Evolutionary conservation across 2,329 filamentous ascomycete genomes (phyloP).

Genomic region (Leptographium lundbergii): DNA sequence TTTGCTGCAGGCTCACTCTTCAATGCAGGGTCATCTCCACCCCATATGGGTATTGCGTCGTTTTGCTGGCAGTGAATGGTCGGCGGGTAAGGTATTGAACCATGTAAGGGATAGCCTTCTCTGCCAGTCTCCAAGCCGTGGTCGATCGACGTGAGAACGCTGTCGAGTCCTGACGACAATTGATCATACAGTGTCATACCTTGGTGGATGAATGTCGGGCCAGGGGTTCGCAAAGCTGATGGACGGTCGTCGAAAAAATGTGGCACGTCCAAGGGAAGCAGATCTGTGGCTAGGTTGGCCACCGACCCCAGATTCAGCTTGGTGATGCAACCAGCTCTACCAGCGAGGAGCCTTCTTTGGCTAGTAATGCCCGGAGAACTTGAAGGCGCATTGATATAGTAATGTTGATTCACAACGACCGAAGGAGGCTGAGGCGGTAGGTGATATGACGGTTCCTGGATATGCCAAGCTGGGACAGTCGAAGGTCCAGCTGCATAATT

Average conservation of each 20-base stretch:
- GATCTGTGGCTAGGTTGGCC: conserved; percentile 28
- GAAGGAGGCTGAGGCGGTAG: conserved; percentile 17
- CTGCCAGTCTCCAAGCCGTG: conserved; percentile 32
- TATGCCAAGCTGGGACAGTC: neutral
- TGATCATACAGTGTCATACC: conserved; percentile 40
- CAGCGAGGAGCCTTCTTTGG: neutral
- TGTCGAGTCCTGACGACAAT: conserved; percentile 50
- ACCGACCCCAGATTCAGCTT: conserved; percentile 27
- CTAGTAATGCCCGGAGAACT: conserved; percentile 11
- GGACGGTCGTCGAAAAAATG: conserved; percentile 30
- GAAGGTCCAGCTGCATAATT: neutral
- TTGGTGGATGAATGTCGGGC: conserved; percentile 30
- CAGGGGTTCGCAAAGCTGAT: conserved; percentile 28
- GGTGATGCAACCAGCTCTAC: conserved; percentile 10
- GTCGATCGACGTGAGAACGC: conserved; percentile 62
- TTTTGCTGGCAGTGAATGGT: neutral
- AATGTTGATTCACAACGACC: conserved; percentile 40
- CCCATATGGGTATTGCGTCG: neutral
- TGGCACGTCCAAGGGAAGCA: conserved; percentile 23
- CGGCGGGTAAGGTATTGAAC: neutral
- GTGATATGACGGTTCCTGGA: neutral
- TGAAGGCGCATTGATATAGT: conserved; percentile 24
- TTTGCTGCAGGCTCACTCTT: conserved; percentile 23
- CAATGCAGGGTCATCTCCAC: conserved; percentile 1
- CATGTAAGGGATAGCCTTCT: neutral